A percentile compares a stretch with the other conserved stretches of the same genome.
These are phyloP conservation scores for Monascus purpureus DNA, from an alignment of 495 filamentous ascomycete species.

Conservation along the genomic window DNA sequence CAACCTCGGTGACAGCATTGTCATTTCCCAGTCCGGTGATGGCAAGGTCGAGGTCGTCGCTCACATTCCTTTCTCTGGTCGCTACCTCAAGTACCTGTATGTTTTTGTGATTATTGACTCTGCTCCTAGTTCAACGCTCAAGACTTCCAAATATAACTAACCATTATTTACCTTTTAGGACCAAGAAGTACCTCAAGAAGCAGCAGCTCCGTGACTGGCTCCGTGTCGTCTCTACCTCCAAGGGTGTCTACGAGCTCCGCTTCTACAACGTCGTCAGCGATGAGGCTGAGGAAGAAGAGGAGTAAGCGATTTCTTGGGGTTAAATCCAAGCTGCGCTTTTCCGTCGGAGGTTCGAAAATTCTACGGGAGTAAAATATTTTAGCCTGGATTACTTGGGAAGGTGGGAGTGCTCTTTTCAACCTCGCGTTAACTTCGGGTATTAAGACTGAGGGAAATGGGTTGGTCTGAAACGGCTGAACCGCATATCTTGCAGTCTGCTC, in stretches of 20 bases:
- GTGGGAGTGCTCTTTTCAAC: not conserved
- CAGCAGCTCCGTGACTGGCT: constrained; percentile 99
- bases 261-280: constrained; percentile 99
- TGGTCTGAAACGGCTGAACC: constrained; percentile 4
- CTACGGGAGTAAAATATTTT: too few relatives aligned
- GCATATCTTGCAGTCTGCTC: not conserved
- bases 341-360: constrained; percentile 7
- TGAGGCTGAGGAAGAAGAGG: constrained; percentile 91
- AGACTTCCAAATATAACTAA: too few relatives aligned
- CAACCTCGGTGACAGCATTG: constrained; percentile 89
- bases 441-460: not conserved
- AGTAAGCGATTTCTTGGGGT: constrained; percentile 51
- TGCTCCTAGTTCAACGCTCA: constrained; percentile 5
- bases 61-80: constrained; percentile 93
- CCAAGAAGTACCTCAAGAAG: constrained; percentile 99
- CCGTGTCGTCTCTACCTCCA: constrained; percentile 90
- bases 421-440: not conserved
- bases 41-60: constrained; percentile 96
- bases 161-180: constrained; percentile 36
- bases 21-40: constrained; percentile 79
- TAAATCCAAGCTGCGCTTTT: constrained; percentile 2
- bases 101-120: constrained; percentile 18
- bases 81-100: constrained; percentile 99
- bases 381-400: constrained; percentile 1
- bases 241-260: constrained; percentile 96